Evolutionary conservation across 768 basidiomycete species (phyloP).

Genomic region (Leccinum subgranulosum): DNA sequence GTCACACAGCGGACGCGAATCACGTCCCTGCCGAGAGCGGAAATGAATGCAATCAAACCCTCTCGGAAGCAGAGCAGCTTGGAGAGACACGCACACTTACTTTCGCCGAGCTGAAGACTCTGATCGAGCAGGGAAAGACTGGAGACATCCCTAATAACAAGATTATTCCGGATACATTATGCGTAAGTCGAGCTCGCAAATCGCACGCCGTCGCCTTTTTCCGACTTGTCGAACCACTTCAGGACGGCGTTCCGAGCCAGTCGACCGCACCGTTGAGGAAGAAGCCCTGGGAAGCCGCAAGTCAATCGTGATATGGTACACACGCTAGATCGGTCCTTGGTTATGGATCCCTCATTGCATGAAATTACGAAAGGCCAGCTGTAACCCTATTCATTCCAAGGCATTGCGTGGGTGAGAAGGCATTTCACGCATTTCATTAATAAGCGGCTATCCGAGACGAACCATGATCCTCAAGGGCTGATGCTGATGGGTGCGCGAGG

Average conservation of each 20-base stretch:
- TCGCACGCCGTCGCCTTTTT: not conserved
- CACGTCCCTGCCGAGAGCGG: constrained; percentile 15
- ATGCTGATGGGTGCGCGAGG: constrained; percentile 3
- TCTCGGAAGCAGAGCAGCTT: constrained; percentile 6
- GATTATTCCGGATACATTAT: constrained; percentile 60
- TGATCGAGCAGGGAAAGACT: constrained; percentile 69
- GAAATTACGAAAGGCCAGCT: constrained; percentile 11
- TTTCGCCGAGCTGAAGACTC: constrained; percentile 63
- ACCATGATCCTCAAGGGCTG: constrained; percentile 3
- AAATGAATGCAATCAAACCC: constrained; percentile 14
- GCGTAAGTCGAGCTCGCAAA: constrained; percentile 42
- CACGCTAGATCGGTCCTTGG: constrained; percentile 10
- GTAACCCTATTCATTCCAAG: constrained; percentile 8
- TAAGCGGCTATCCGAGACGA: constrained; percentile 1
- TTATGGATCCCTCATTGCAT: constrained; percentile 5
- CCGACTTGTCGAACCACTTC: constrained; percentile 1
- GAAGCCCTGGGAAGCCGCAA: constrained; percentile 65
- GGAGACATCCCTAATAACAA: constrained; percentile 81
- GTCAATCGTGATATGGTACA: constrained; percentile 14
- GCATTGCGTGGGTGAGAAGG: constrained; percentile 11
- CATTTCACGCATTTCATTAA: not conserved
- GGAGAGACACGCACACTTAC: constrained; percentile 48
- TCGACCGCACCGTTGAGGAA: constrained; percentile 48
- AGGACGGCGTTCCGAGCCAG: constrained; percentile 57
- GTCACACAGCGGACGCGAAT: constrained; percentile 9